A percentile compares a stretch with the other conserved stretches of the same genome.
phyloP scores from a whole-genome alignment of 2,329 filamentous ascomycete species.

The Eurotiales sp. region DNA sequence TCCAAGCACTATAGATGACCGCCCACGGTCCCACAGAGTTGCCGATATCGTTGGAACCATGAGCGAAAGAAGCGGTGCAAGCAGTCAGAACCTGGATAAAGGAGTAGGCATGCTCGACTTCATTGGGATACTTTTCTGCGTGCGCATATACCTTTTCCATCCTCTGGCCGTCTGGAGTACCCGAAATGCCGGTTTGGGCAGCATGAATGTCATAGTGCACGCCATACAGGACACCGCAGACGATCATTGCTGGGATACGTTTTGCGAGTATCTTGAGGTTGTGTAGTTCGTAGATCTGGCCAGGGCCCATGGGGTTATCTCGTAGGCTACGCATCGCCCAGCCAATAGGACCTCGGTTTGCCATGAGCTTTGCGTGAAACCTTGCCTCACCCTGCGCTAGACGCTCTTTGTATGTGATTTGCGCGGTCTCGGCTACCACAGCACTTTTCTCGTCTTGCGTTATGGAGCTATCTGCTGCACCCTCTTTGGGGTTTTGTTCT shows the following conservation, averaged over 20 bases:
- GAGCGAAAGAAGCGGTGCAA: constrained; percentile 50
- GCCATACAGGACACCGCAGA: constrained; percentile 65
- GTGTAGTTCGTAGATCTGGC: constrained; percentile 68
- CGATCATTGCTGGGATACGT: constrained; percentile 66
- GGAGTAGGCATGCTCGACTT: constrained; percentile 61
- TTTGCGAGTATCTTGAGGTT: constrained; percentile 63
- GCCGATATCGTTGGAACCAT: constrained; percentile 74
- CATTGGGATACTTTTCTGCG: constrained; percentile 64
- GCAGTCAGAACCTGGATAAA: constrained; percentile 54
- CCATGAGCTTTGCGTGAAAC: constrained; percentile 61
- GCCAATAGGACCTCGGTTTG: constrained; percentile 64
- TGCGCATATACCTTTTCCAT: constrained; percentile 36
- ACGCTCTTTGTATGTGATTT: constrained; percentile 60
- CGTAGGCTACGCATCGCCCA: constrained; percentile 78
- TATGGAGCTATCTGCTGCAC: background rate
- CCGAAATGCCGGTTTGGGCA: constrained; percentile 65
- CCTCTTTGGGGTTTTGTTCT: background rate
- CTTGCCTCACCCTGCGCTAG: constrained; percentile 54
- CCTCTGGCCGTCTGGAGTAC: constrained; percentile 64
- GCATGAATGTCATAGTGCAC: constrained; percentile 78
- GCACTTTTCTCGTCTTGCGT: constrained; percentile 36
- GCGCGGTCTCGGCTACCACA: constrained; percentile 46
- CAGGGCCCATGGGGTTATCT: constrained; percentile 68
- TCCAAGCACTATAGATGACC: constrained; percentile 66
- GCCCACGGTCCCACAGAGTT: constrained; percentile 69